phyloP scores from a whole-genome alignment of 768 basidiomycete genomes.

The Xerocomellus amylosporus region DNA sequence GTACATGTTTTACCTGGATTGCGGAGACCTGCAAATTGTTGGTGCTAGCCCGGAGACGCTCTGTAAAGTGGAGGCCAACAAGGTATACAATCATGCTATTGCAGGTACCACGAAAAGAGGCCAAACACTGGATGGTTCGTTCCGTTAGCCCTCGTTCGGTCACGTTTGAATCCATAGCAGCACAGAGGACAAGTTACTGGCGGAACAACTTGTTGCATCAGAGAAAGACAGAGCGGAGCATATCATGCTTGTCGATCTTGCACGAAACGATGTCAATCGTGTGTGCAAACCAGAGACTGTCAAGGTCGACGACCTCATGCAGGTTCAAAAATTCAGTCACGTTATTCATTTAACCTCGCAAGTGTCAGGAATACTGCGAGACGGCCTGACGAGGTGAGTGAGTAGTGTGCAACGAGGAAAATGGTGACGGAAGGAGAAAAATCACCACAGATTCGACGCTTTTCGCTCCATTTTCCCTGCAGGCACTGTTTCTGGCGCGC shows the following conservation, averaged over 20 bases:
- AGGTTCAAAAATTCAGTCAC: constrained; percentile 92
- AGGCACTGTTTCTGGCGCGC: constrained; percentile 97
- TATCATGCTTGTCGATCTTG: constrained; percentile 98
- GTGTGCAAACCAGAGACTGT: constrained; percentile 94
- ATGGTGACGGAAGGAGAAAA: constrained; percentile 4
- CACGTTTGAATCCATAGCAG: constrained; percentile 4
- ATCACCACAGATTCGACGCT: constrained; percentile 77
- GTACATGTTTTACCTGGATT: constrained; percentile 98
- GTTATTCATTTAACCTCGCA: constrained; percentile 97
- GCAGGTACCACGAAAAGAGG: constrained; percentile 93
- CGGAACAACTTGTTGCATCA: constrained; percentile 70
- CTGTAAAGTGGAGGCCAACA: constrained; percentile 89
- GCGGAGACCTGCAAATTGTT: constrained; percentile 90
- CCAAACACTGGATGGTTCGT: constrained; percentile 76
- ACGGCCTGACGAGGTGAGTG: constrained; percentile 74
- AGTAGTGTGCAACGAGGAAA: constrained; percentile 5
- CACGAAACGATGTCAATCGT: constrained; percentile 96
- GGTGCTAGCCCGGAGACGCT: constrained; percentile 97
- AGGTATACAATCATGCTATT: constrained; percentile 96
- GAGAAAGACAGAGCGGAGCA: constrained; percentile 98
- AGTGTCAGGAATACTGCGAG: constrained; percentile 82
- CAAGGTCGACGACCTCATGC: constrained; percentile 94
- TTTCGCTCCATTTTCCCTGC: constrained; percentile 99
- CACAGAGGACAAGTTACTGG: constrained; percentile 86
- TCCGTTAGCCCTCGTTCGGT: background rate